A percentile compares a stretch with the other conserved stretches of the same genome.
Evolutionary conservation across 2,329 filamentous ascomycete species (phyloP).

Genomic region (Colletotrichum musicola): DNA sequence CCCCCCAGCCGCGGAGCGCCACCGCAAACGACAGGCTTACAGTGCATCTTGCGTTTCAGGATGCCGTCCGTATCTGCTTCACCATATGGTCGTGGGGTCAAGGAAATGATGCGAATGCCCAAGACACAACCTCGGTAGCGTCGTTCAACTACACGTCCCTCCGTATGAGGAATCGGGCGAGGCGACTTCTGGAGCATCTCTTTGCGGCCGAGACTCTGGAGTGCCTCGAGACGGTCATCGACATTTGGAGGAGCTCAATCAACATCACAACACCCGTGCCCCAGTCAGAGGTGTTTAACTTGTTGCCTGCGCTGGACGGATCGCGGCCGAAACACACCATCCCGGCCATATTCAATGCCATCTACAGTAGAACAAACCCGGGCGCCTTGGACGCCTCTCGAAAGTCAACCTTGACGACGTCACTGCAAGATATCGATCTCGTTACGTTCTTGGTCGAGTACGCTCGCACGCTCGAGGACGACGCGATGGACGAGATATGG

Average conservation of each 20-base stretch:
- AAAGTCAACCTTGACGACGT: slow-evolving; percentile 89
- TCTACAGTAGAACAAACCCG: slow-evolving; percentile 94
- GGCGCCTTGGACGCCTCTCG: slow-evolving; percentile 80
- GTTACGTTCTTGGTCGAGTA: slow-evolving; percentile 93
- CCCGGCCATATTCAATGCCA: slow-evolving; percentile 93
- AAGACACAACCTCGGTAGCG: slow-evolving; percentile 77
- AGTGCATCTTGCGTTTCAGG: slow-evolving; percentile 95
- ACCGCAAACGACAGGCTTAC: slow-evolving; percentile 95
- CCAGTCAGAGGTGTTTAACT: slow-evolving; percentile 79
- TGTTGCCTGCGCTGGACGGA: slow-evolving; percentile 91
- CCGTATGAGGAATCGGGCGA: slow-evolving; percentile 89
- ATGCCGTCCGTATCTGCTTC: slow-evolving; percentile 92
- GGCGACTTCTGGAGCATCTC: slow-evolving; percentile 90
- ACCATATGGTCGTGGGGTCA: slow-evolving; percentile 95
- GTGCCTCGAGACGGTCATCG: slow-evolving; percentile 90
- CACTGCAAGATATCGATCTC: slow-evolving; percentile 84
- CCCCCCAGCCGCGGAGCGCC: slow-evolving; percentile 79
- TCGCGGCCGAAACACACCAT: slow-evolving; percentile 92
- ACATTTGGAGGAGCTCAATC: slow-evolving; percentile 77
- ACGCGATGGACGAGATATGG: slow-evolving; percentile 99
- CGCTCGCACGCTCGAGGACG: slow-evolving; percentile 89
- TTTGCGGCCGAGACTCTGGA: slow-evolving; percentile 94
- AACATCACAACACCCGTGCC: slow-evolving; percentile 61
- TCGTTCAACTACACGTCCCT: slow-evolving; percentile 93
- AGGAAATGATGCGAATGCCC: slow-evolving; percentile 66